These are phyloP conservation scores for Peronospora belbahrii DNA, from an alignment of 352 stramenopile species.

Conservation along the genomic window DNA sequence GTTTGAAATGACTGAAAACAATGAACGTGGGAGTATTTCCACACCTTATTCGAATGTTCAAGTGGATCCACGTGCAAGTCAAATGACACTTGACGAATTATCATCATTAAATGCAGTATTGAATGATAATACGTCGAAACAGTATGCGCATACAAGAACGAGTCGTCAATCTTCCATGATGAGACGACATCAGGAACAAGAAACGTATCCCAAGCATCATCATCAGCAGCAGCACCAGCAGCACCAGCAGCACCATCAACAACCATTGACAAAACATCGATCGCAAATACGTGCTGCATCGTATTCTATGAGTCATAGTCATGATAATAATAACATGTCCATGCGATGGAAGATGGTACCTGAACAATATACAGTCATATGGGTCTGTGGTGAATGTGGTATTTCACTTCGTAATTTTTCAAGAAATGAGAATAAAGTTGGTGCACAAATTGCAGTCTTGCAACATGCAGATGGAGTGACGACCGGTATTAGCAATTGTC, in stretches of 20 bases:
- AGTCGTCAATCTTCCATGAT: constrained; percentile 28
- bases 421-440: constrained; percentile 46
- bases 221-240: too few species aligned
- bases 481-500: constrained; percentile 67
- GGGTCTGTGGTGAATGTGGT: constrained; percentile 73
- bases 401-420: constrained; percentile 83
- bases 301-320: constrained; percentile 17
- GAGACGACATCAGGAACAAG: constrained; percentile 20
- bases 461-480: constrained; percentile 73
- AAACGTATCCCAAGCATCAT: too few species aligned
- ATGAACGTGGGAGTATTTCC: constrained; percentile 34
- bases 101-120: constrained; percentile 11
- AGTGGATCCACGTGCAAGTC: constrained; percentile 26
- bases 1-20: constrained; percentile 13
- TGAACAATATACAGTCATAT: constrained; percentile 65
- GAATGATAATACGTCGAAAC: constrained; percentile 13
- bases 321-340: neutral
- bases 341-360: constrained; percentile 1
- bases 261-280: too few species aligned
- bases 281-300: constrained; percentile 3
- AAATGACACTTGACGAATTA: constrained; percentile 23
- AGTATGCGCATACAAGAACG: constrained; percentile 24
- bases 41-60: constrained; percentile 31
- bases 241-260: too few species aligned
- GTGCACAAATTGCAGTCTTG: constrained; percentile 70